Base-by-base conservation (phyloP, 2,329 filamentous ascomycete species). In the Lizonia empirigonia region DNA sequence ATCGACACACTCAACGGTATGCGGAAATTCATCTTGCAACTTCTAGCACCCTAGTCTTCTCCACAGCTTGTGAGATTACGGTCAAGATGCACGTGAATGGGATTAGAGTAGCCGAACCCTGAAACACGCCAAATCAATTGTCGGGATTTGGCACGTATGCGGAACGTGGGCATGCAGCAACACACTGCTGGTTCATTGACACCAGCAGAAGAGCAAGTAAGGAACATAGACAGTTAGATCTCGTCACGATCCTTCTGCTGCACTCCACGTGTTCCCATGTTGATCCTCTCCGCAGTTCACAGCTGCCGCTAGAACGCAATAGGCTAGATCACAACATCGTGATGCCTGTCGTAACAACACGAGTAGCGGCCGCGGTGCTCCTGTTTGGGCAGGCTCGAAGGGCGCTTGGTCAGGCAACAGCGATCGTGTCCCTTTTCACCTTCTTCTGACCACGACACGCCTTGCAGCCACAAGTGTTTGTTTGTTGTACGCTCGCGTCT, bases 41-140 rank as follows among this genome's bases (percentile, higher is more conserved):
- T 33, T 50, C 15, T 9, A 29, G 6, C 10, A 39, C 20, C 27
- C 42, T 42, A n/a, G 27, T 41, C 42, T 16, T 38, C 24, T 24
- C 12, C 26, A 32, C 32, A 24, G 9, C 20, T 26, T 35, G 33
- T 27, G 42, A 52, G 33, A 52, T 52, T 52, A 18, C 49, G 37
- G 32, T 47, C 26, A 38, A 36, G 32, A 29, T 23, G 32, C 49
- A 52, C n/a, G 42, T 52, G 49, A 52, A 42, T 23, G 22, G 33
- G 27, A 33, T 24, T 44, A 44, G 44, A 22, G 44, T 33, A 52
- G 35, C 47, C 36, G 37, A 20, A 44, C 24, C 30, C 36, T 57
- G 54, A 57, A 57, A 57, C 54, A 48, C 54, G 50, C 54, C 54
- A 53, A 42, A 39, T 50, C 18, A 24, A 30, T 47, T 18, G 33